Base-by-base conservation (phyloP, 441 rosid species). In the Populus tomentosa region DNA sequence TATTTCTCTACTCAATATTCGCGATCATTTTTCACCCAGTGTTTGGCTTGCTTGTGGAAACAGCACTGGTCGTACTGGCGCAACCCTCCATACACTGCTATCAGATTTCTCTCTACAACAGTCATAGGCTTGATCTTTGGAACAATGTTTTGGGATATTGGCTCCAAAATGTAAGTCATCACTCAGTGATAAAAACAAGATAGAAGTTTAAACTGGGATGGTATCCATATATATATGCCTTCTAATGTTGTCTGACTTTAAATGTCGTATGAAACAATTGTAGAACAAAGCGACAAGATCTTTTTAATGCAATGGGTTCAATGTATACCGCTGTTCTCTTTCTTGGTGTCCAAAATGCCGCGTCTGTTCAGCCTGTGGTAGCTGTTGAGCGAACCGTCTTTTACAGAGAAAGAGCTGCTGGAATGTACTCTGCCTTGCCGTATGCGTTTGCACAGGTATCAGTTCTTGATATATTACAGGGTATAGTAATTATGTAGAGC, bases 11-110 rank as follows among this genome's bases (percentile, higher is more conserved):
- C 87, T 70, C 88, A 81, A 38, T 90, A 88, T 81, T 90, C 97
- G 0, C 90, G 81, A 71, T 74, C 98, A 3, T 87, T 87, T 77
- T 72, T 85, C 75, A 77, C 79, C 20, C 98, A 92, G 77, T 89
- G 86, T 53, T 38, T 73, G 79, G 96, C 96, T 75, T 94, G 97
- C 80, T 83, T 91, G 33, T 94, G 98, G 98, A 92, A 90, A 66
- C 97, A 91, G 73, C 84, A 82, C 50, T 85, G 84, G 90, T 92
- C 97, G 6, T 92, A 94, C 73, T 94, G 97, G 96, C 89, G 91
- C 21, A 94, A 94, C 83, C 91, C 97, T 0, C 82, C 87, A 11
- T 94, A 94, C 83, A 91, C 90, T 1, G 97, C 98, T 9, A 90
- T 91, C 5, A 88, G 94, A 70, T 81, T 94, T 53, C 74, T 91